Conservation (phyloP, 2,329 filamentous ascomycete species). For the Aspergillus versicolor region DNA sequence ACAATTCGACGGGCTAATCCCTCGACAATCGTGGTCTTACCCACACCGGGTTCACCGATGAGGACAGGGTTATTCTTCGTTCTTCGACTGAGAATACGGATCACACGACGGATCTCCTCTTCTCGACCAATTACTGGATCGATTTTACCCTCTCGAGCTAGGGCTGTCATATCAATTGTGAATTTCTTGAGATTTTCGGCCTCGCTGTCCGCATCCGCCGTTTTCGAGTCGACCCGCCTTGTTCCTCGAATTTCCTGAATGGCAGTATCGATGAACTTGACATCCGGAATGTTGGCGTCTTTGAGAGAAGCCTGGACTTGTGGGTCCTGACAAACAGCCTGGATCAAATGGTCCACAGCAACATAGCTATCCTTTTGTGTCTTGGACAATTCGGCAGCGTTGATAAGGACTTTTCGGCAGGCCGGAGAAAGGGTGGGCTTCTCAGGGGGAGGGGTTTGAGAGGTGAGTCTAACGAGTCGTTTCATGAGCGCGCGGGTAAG, state of each 20-base stretch:
- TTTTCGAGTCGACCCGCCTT: constrained; percentile 91
- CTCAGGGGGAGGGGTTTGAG: constrained; percentile 92
- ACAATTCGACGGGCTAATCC: constrained; percentile 93
- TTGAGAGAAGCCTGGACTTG: constrained; percentile 71
- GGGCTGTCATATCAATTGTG: constrained; percentile 95
- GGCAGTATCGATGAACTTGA: constrained; percentile 87
- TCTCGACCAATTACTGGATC: constrained; percentile 96
- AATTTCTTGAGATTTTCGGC: constrained; percentile 97
- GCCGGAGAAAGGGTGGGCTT: constrained; percentile 77
- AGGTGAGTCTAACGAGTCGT: constrained; percentile 82
- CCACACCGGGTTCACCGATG: constrained; percentile 96
- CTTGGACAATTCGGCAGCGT: constrained; percentile 86
- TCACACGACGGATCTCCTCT: constrained; percentile 88
- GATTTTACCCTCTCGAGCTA: constrained; percentile 96
- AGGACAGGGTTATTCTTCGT: constrained; percentile 99
- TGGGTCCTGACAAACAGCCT: constrained; percentile 75
- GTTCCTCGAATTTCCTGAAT: constrained; percentile 89
- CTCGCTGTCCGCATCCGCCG: constrained; percentile 85
- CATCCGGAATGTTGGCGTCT: constrained; percentile 87
- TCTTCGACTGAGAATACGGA: constrained; percentile 85
- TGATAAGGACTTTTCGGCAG: constrained; percentile 78
- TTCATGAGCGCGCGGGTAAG: constrained; percentile 92
- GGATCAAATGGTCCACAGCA: constrained; percentile 91
- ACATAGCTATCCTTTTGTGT: constrained; percentile 97
- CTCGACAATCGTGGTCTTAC: constrained; percentile 97